These are phyloP conservation scores for Dryas octopetala DNA, from an alignment of 306 rosid genomes.

Conservation along the genomic window DNA sequence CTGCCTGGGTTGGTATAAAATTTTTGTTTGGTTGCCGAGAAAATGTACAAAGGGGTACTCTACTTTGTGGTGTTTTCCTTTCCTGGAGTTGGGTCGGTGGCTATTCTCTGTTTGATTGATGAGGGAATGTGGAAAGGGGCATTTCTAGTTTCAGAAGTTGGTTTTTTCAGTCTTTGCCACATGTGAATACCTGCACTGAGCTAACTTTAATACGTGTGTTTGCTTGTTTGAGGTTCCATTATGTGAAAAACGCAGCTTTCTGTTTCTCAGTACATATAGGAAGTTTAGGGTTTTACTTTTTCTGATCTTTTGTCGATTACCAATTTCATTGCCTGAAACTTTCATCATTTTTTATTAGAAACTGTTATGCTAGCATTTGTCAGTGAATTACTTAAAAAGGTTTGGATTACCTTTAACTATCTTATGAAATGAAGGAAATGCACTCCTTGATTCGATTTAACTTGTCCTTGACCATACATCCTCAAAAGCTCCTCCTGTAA, in stretches of 20 bases:
- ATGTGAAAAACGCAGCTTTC: not conserved
- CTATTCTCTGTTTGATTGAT: not conserved
- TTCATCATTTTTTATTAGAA: not conserved
- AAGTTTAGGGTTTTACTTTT: not conserved
- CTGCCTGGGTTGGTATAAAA: not conserved
- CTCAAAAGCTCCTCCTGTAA: not conserved
- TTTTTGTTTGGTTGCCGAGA: not conserved
- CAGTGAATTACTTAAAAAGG: not conserved
- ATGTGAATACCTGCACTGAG: not conserved
- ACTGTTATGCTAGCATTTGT: not conserved
- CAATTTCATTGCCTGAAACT: not conserved
- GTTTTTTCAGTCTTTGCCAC: not conserved
- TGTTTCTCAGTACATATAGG: not conserved
- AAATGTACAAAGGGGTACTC: not conserved
- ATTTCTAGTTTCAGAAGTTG: not conserved
- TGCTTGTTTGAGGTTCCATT: not conserved
- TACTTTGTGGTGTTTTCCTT: not conserved
- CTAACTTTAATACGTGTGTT: not conserved
- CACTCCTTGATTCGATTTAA: not conserved
- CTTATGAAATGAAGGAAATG: not conserved
- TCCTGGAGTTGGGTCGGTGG: constrained; percentile 7
- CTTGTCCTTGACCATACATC: not conserved
- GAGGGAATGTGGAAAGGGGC: not conserved
- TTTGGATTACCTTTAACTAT: not conserved
- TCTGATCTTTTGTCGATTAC: not conserved